Evolutionary conservation across 2,329 filamentous ascomycete species (phyloP).

Genomic region (Stachybotrys echinatus): DNA sequence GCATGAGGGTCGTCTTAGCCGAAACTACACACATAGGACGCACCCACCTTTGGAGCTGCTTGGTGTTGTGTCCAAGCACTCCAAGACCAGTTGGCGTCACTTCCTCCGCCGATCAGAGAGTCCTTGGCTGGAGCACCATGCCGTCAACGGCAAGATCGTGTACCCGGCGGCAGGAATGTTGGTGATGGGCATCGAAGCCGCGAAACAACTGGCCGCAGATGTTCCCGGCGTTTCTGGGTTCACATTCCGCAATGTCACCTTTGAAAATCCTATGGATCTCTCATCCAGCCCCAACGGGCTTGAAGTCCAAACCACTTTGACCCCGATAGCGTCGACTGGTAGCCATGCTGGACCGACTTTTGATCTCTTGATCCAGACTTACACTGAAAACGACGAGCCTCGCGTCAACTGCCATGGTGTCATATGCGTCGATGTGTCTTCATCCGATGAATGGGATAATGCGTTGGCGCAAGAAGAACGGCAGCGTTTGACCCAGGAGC

Average conservation of each 20-base stretch:
- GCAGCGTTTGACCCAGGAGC: too few species aligned
- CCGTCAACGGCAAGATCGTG: slow-evolving; percentile 17
- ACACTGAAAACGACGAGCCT: background rate
- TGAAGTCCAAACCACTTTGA: too few species aligned
- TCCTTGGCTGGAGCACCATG: slow-evolving; percentile 32
- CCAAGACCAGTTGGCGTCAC: slow-evolving; percentile 34
- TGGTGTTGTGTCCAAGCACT: slow-evolving; percentile 15
- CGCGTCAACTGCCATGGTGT: too few species aligned
- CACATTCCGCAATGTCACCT: background rate
- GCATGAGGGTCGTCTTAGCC: slow-evolving; percentile 24
- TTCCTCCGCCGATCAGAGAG: slow-evolving; percentile 24
- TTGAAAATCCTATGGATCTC: background rate
- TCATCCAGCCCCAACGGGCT: background rate
- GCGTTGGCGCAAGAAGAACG: too few species aligned
- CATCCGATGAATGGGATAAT: too few species aligned
- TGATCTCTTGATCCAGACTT: background rate
- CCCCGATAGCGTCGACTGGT: background rate
- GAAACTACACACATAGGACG: slow-evolving; percentile 12
- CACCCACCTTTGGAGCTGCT: slow-evolving; percentile 20
- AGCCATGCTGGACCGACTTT: background rate
- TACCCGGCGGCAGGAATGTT: slow-evolving; percentile 23
- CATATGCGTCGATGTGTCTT: too few species aligned
- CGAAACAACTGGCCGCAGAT: slow-evolving; percentile 9
- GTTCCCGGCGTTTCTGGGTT: background rate
- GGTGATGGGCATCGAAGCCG: slow-evolving; percentile 22